Evolutionary conservation across 108 stramenopile genomes (phyloP).

Genomic region (Aureococcus anophagefferens): DNA sequence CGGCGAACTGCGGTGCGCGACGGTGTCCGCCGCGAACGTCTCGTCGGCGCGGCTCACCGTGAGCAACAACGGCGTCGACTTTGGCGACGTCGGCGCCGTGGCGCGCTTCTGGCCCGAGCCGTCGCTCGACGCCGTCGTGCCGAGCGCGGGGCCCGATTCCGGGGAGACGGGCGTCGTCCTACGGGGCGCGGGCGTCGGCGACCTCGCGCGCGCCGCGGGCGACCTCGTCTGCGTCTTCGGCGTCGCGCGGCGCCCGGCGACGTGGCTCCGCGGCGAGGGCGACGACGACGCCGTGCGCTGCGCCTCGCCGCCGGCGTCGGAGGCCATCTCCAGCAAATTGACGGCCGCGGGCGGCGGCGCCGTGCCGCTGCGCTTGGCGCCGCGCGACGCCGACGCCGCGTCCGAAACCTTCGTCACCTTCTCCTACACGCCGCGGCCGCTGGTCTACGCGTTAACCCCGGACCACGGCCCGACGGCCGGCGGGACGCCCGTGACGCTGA

Average conservation of each 20-base stretch:
- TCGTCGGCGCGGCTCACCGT: not conserved
- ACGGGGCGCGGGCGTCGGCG: not conserved
- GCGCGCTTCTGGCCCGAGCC: conserved; percentile 1
- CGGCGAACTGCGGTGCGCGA: not conserved
- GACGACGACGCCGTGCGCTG: no score
- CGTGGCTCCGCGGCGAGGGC: not conserved
- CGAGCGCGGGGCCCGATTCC: not conserved
- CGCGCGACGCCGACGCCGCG: not conserved
- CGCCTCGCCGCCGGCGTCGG: not conserved
- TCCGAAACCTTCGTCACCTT: not conserved
- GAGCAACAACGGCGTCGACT: conserved; percentile 3
- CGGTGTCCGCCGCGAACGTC: no score
- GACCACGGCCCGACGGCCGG: not conserved
- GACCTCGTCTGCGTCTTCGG: not conserved
- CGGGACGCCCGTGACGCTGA: conserved; percentile 5
- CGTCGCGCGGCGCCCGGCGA: not conserved
- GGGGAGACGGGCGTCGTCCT: conserved; percentile 1
- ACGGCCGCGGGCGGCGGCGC: no score
- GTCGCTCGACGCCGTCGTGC: not conserved
- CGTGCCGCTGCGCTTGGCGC: not conserved
- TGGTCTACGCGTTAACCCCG: not conserved
- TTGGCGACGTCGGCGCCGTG: not conserved
- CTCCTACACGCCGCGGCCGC: not conserved
- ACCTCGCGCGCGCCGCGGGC: not conserved
- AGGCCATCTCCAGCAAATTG: no score